Evolutionary conservation across 768 basidiomycete genomes (phyloP).

Genomic region (Hericium coralloides): DNA sequence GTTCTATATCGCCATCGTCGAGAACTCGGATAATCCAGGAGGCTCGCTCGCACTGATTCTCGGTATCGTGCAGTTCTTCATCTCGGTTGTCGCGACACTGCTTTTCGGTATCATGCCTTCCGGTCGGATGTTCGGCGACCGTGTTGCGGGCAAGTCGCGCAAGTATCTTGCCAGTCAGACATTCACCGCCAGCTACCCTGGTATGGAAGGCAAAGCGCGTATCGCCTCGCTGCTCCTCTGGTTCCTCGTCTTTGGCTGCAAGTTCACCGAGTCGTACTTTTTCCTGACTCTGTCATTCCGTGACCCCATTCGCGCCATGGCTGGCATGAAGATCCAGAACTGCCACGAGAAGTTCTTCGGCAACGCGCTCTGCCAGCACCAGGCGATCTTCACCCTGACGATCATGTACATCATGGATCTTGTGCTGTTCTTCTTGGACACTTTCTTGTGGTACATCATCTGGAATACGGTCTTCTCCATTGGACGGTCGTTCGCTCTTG

Average conservation of each 20-base stretch:
- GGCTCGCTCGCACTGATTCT: slow-evolving; percentile 82
- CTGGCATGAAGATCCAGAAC: slow-evolving; percentile 89
- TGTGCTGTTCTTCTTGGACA: slow-evolving; percentile 95
- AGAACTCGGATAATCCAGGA: slow-evolving; percentile 40
- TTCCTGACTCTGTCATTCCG: slow-evolving; percentile 94
- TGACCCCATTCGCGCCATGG: slow-evolving; percentile 91
- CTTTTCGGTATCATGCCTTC: slow-evolving; percentile 91
- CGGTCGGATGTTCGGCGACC: slow-evolving; percentile 97
- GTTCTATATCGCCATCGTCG: slow-evolving; percentile 86
- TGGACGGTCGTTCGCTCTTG: slow-evolving; percentile 79
- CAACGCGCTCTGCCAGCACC: slow-evolving; percentile 75
- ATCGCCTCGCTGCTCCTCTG: slow-evolving; percentile 75
- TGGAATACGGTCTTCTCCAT: slow-evolving; percentile 97
- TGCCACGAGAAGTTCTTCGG: slow-evolving; percentile 88
- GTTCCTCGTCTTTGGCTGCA: slow-evolving; percentile 93
- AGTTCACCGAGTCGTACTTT: slow-evolving; percentile 96
- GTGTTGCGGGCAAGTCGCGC: slow-evolving; percentile 88
- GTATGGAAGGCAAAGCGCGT: slow-evolving; percentile 54
- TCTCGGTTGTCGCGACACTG: slow-evolving; percentile 78
- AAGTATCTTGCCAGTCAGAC: slow-evolving; percentile 99
- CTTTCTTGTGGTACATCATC: slow-evolving; percentile 99
- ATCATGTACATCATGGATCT: slow-evolving; percentile 99
- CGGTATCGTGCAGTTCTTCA: slow-evolving; percentile 94
- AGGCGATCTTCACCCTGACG: slow-evolving; percentile 89
- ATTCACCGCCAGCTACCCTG: slow-evolving; percentile 92